Percentiles rank a stretch among this genome's conserved stretches.
These are phyloP conservation scores for Boehmeria nivea DNA, from an alignment of 306 rosid species.

Conservation along the genomic window DNA sequence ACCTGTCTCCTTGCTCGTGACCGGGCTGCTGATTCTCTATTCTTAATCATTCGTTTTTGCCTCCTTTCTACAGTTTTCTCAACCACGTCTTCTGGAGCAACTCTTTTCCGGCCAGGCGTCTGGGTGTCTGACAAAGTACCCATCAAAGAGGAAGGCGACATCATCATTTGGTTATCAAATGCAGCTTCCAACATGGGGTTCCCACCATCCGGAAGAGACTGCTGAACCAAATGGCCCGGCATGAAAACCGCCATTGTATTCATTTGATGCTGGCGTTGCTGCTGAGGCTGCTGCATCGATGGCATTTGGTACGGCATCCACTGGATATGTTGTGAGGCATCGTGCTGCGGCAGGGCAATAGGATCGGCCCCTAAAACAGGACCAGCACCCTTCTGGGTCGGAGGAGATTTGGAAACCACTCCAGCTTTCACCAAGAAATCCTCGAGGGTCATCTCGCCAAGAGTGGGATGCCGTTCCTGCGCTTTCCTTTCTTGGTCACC, in stretches of 20 bases:
- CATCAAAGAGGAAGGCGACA: slow-evolving; percentile 54
- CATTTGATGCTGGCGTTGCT: slow-evolving; percentile 11
- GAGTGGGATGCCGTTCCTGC: slow-evolving; percentile 60
- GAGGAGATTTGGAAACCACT: slow-evolving; percentile 53
- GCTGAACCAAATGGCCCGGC: slow-evolving; percentile 54
- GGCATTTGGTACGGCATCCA: slow-evolving; percentile 75
- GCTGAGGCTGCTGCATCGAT: slow-evolving; percentile 66
- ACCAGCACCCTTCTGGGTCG: slow-evolving; percentile 28
- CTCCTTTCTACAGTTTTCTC: slow-evolving; percentile 85
- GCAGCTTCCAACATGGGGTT: slow-evolving; percentile 59
- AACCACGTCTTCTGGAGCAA: slow-evolving; percentile 50
- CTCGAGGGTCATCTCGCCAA: slow-evolving; percentile 97
- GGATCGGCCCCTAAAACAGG: slow-evolving; percentile 43
- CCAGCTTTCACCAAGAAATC: slow-evolving; percentile 96
- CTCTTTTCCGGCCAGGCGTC: slow-evolving; percentile 64
- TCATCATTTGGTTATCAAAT: slow-evolving; percentile 55
- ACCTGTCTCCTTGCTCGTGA: slow-evolving; percentile 99
- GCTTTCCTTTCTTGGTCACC: slow-evolving; percentile 35
- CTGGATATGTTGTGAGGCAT: slow-evolving; percentile 52
- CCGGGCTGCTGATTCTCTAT: slow-evolving; percentile 96
- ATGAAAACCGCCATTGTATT: slow-evolving; percentile 62
- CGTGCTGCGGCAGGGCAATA: slow-evolving; percentile 38
- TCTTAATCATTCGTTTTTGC: slow-evolving; percentile 96
- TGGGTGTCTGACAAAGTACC: slow-evolving; percentile 61
- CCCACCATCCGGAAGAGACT: slow-evolving; percentile 50